A percentile compares a stretch with the other conserved stretches of the same genome.
phyloP scores from a whole-genome alignment of 768 basidiomycete genomes.

The Coprinopsis sp. region DNA sequence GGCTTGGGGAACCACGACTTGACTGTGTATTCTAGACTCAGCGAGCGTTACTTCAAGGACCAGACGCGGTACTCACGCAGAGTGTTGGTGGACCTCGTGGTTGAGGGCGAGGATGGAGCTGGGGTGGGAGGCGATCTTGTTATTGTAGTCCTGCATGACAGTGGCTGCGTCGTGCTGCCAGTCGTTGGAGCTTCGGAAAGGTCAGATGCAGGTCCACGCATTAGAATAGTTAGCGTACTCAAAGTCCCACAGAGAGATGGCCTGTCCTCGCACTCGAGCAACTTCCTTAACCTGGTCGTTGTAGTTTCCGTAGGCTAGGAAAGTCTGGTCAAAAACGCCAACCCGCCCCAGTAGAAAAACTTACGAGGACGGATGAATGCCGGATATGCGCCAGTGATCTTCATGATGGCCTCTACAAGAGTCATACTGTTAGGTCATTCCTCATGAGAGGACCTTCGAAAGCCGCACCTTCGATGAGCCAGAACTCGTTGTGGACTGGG shows the following conservation, averaged over 20 bases:
- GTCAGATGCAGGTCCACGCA: neutral
- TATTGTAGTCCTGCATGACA: neutral
- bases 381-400: slow-evolving; percentile 21
- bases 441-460: too few relatives aligned
- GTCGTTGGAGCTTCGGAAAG: neutral
- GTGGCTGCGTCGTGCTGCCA: neutral
- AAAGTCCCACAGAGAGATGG: slow-evolving; percentile 18
- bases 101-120: neutral
- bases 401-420: slow-evolving; percentile 20
- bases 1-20: neutral
- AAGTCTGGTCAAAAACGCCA: neutral
- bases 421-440: too few relatives aligned
- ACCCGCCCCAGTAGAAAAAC: neutral
- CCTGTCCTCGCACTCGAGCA: slow-evolving; percentile 12
- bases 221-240: slow-evolving; percentile 13
- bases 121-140: neutral
- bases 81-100: neutral
- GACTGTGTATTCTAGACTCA: neutral
- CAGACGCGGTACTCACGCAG: neutral
- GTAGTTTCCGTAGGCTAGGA: slow-evolving; percentile 15
- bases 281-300: slow-evolving; percentile 13
- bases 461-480: slow-evolving; percentile 18
- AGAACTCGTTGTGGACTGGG: slow-evolving; percentile 21
- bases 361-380: slow-evolving; percentile 24
- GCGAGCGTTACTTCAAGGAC: neutral